Evolutionary conservation across 2,329 filamentous ascomycete genomes (phyloP).

Genomic region (Domatiomyces globalis): DNA sequence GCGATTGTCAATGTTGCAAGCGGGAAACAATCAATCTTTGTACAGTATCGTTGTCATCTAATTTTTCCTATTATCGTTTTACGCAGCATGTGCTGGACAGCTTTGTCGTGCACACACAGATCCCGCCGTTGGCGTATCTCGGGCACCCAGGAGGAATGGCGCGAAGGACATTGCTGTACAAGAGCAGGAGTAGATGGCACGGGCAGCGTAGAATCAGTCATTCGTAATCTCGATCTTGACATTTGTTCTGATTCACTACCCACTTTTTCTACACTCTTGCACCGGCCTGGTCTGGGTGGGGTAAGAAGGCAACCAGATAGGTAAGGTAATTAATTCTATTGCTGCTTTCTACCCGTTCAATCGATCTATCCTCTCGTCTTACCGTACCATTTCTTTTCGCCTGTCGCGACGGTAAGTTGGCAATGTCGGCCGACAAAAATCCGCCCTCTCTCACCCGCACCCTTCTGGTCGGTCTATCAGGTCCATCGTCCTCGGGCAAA

Average conservation of each 20-base stretch:
- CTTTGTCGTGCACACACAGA: not conserved
- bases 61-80: not conserved
- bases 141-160: not conserved
- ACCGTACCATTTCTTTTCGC: not conserved
- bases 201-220: not conserved
- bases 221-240: not conserved
- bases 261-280: too few relatives aligned
- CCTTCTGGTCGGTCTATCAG: slow-evolving; percentile 67
- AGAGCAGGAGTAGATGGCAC: not conserved
- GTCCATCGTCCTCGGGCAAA: slow-evolving; percentile 86
- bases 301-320: too few relatives aligned
- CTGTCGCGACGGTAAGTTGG: not conserved
- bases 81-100: not conserved
- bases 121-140: not conserved
- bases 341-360: too few relatives aligned
- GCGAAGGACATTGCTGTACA: not conserved
- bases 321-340: too few relatives aligned
- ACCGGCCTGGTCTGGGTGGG: too few relatives aligned
- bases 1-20: not conserved
- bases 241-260: not conserved
- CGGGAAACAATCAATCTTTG: not conserved
- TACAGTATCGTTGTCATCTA: not conserved
- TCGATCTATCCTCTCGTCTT: not conserved
- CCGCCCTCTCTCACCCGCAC: slow-evolving; percentile 13
- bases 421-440: not conserved